A percentile compares a stretch with the other conserved stretches of the same genome.
phyloP scores from a whole-genome alignment of 2,329 filamentous ascomycete species.

The Metarhizium sp. region DNA sequence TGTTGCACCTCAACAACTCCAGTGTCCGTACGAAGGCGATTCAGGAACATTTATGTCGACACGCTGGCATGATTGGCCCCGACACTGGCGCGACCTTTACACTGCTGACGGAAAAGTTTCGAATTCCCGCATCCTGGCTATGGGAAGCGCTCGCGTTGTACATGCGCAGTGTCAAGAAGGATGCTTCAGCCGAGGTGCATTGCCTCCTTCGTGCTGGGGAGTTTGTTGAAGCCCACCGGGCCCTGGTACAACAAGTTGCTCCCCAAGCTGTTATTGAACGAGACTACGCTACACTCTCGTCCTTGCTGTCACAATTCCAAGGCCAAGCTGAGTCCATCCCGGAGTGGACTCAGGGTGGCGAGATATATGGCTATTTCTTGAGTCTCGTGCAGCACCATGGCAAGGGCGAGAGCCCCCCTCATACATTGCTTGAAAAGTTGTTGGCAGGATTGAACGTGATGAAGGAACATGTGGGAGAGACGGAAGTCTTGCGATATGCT shows the following conservation, averaged over 20 bases:
- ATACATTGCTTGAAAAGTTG: slow-evolving; percentile 45
- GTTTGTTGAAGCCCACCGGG: slow-evolving; percentile 73
- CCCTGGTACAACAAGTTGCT: slow-evolving; percentile 72
- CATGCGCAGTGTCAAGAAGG: slow-evolving; percentile 63
- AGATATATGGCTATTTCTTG: slow-evolving; percentile 62
- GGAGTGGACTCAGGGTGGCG: slow-evolving; percentile 71
- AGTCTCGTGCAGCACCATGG: slow-evolving; percentile 36
- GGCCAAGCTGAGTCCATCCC: slow-evolving; percentile 50
- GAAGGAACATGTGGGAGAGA: slow-evolving; percentile 32
- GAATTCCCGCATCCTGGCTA: slow-evolving; percentile 69
- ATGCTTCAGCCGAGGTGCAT: slow-evolving; percentile 62
- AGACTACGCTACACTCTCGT: slow-evolving; percentile 61
- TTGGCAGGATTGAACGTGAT: slow-evolving; percentile 46
- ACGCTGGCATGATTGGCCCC: slow-evolving; percentile 57
- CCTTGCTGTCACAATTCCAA: slow-evolving; percentile 64
- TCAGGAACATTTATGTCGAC: slow-evolving; percentile 64
- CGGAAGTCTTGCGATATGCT: slow-evolving; percentile 48
- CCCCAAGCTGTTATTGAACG: slow-evolving; percentile 74
- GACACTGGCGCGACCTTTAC: slow-evolving; percentile 47
- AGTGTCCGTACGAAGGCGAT: slow-evolving; percentile 56
- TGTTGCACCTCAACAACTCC: slow-evolving; percentile 62
- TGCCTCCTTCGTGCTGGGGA: slow-evolving; percentile 72
- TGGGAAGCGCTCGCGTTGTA: slow-evolving; percentile 80
- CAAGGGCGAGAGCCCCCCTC: slow-evolving; percentile 29
- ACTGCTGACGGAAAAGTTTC: slow-evolving; percentile 53